A percentile compares a stretch with the other conserved stretches of the same genome.
These are phyloP conservation scores for Heritiera littoralis DNA, from an alignment of 345 rosid genomes.

Conservation along the genomic window DNA sequence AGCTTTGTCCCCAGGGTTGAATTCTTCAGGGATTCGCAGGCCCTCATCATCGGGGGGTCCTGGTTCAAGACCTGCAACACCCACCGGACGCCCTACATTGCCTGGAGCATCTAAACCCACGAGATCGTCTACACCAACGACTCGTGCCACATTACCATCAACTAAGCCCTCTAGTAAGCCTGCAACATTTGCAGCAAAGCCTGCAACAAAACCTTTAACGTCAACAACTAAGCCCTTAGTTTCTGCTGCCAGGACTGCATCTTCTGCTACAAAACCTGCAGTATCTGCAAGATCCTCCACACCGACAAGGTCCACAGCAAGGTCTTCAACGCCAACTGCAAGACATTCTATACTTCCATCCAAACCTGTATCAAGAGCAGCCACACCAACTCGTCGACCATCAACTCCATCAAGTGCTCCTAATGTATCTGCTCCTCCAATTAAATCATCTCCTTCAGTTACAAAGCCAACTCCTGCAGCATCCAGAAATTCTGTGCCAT, in stretches of 20 bases:
- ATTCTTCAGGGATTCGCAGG: slow-evolving; percentile 62
- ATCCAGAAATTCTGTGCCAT: slow-evolving; percentile 54
- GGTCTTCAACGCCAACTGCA: slow-evolving; percentile 88
- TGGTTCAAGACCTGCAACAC: slow-evolving; percentile 93
- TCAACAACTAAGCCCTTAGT: slow-evolving; percentile 40
- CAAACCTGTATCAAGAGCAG: slow-evolving; percentile 69
- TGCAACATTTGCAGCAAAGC: slow-evolving; percentile 38
- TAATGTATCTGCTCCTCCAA: slow-evolving; percentile 48
- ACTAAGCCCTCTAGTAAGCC: slow-evolving; percentile 48
- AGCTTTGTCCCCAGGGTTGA: slow-evolving; percentile 71
- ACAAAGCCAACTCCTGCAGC: slow-evolving; percentile 42
- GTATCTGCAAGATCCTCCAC: slow-evolving; percentile 80
- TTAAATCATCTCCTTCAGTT: slow-evolving; percentile 48
- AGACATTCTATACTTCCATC: slow-evolving; percentile 71
- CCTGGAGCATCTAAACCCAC: slow-evolving; percentile 56
- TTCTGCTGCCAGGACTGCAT: slow-evolving; percentile 43
- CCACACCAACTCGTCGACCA: slow-evolving; percentile 88
- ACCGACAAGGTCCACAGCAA: slow-evolving; percentile 75
- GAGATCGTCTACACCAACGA: slow-evolving; percentile 88
- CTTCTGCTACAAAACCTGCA: slow-evolving; percentile 49
- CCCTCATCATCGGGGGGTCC: slow-evolving; percentile 97
- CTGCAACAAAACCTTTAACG: slow-evolving; percentile 36
- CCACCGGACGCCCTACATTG: slow-evolving; percentile 70
- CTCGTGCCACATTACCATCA: slow-evolving; percentile 67
- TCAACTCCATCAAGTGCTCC: slow-evolving; percentile 58